Percentiles rank a stretch among this genome's conserved stretches.
These are phyloP conservation scores for Aspergillus amoenus DNA, from an alignment of 2,329 filamentous ascomycete genomes.

Conservation along the genomic window DNA sequence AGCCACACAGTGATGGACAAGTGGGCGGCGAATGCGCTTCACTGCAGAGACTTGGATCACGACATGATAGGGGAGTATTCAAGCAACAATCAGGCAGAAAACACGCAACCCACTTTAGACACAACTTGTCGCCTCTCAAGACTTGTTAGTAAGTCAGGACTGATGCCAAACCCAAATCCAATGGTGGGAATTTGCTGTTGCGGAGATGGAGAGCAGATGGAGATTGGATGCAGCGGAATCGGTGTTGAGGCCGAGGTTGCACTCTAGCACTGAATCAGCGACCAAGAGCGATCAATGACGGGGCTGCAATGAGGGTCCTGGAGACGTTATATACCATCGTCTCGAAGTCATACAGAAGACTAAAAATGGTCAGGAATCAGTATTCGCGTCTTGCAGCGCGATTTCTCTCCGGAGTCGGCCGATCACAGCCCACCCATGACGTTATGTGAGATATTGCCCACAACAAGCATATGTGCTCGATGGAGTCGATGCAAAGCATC, in stretches of 20 bases:
- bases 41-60: constrained; percentile 16
- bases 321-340: background rate
- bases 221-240: background rate
- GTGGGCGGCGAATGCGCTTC: constrained; percentile 19
- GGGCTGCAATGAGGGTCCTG: background rate
- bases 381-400: background rate
- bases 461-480: background rate
- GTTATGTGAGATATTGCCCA: background rate
- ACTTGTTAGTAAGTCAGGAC: background rate
- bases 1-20: constrained; percentile 18
- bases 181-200: background rate
- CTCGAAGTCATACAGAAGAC: background rate
- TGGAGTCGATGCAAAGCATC: background rate
- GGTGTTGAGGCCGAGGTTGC: background rate
- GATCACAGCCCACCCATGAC: background rate
- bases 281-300: background rate
- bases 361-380: background rate
- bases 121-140: background rate
- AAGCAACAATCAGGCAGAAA: background rate
- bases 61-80: background rate
- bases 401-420: background rate
- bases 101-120: background rate
- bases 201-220: background rate
- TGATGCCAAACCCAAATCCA: background rate
- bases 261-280: background rate